These are phyloP conservation scores for Camellia sinensis DNA, from an alignment of 148 eudicot genomes.

Conservation along the genomic window DNA sequence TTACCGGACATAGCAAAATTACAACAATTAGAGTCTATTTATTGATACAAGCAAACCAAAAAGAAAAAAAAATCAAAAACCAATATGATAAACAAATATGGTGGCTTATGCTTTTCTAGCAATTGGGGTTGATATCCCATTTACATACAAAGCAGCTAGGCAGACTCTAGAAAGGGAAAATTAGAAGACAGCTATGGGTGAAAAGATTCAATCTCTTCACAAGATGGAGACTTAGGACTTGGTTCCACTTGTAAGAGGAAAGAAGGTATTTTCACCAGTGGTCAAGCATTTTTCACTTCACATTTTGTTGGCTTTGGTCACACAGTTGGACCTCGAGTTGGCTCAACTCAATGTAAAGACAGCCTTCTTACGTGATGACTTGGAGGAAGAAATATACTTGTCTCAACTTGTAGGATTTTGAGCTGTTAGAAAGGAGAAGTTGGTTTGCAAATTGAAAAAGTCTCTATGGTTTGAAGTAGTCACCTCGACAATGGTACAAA, in stretches of 20 bases:
- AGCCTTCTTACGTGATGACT: too few relatives aligned
- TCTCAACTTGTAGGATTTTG: neutral
- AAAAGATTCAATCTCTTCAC: neutral
- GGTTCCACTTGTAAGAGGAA: neutral
- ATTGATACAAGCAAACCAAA: too few relatives aligned
- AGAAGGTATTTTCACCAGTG: neutral
- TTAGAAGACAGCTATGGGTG: neutral
- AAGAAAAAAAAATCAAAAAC: neutral
- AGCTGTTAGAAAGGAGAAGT: neutral
- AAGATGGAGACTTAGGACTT: neutral
- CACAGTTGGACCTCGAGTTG: neutral
- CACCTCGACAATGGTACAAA: too few relatives aligned
- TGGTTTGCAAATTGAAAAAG: neutral
- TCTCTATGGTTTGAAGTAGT: too few relatives aligned
- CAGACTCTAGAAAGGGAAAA: neutral
- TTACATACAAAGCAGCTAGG: neutral
- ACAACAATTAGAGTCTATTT: neutral
- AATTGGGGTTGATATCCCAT: neutral
- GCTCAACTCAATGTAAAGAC: too few relatives aligned
- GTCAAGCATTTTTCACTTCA: neutral
- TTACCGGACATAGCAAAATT: neutral
- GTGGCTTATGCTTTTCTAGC: neutral
- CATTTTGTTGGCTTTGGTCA: neutral
- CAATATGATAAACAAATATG: neutral
- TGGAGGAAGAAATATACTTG: neutral